These are phyloP conservation scores for Daldinia sp. DNA, from an alignment of 2,329 filamentous ascomycete species.

Conservation along the genomic window DNA sequence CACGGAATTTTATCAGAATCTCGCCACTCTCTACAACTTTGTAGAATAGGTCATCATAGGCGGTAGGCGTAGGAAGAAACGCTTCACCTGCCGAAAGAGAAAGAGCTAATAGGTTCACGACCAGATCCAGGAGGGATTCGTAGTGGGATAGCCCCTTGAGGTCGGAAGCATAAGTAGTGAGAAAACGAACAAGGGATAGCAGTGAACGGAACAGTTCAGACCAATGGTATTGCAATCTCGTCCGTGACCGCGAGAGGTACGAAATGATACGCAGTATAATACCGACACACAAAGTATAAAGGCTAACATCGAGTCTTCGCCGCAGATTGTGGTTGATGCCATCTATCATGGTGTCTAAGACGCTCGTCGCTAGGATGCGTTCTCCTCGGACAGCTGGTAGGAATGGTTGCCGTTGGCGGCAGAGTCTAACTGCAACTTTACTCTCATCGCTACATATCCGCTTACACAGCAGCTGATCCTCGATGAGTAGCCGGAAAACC, in stretches of 20 bases:
- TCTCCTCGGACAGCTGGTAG: conserved; percentile 78
- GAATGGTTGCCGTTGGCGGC: conserved; percentile 87
- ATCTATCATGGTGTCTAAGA: conserved; percentile 89
- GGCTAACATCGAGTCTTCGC: conserved; percentile 80
- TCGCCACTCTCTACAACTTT: conserved; percentile 95
- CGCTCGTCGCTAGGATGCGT: conserved; percentile 75
- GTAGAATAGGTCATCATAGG: conserved; percentile 98
- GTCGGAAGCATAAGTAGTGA: conserved; percentile 85
- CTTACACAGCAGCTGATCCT: conserved; percentile 84
- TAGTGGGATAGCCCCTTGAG: conserved; percentile 74
- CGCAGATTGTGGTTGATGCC: conserved; percentile 94
- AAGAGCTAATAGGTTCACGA: conserved; percentile 84
- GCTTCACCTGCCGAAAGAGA: conserved; percentile 87
- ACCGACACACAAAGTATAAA: conserved; percentile 84
- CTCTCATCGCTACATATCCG: conserved; percentile 82
- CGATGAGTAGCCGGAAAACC: conserved; percentile 84
- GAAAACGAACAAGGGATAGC: conserved; percentile 86
- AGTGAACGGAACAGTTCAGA: conserved; percentile 91
- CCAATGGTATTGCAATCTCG: conserved; percentile 90
- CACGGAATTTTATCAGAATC: conserved; percentile 80
- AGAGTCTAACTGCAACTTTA: conserved; percentile 79
- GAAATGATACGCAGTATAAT: conserved; percentile 85
- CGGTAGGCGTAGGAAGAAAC: conserved; percentile 85
- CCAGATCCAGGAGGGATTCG: conserved; percentile 75
- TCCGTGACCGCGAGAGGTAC: conserved; percentile 82